Base-by-base conservation (phyloP, 2,329 filamentous ascomycete genomes). In the Dendryphion nanum region DNA sequence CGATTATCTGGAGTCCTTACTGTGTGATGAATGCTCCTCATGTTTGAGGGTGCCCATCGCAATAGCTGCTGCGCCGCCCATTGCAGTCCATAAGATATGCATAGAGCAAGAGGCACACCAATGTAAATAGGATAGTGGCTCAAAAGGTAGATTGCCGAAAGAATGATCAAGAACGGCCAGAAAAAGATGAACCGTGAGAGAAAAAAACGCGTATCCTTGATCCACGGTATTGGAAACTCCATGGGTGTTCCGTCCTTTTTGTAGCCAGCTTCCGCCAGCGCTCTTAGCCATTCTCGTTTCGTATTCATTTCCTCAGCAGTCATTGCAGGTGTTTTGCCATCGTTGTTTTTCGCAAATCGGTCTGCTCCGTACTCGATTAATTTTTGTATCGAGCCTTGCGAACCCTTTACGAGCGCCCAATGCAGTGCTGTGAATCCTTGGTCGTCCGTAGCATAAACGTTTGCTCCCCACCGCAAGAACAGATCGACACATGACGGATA, bases 331-430 rank as follows among this genome's bases (percentile, higher is more conserved):
- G 89, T 93, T 75, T 98, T 97, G 46, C 91, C 91, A 32, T 89
- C 86, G 37, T 82, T 78, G 18, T 90, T 96, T 69, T 89, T 85
- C 24, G 86, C 89, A 61, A 95, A 97, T 31, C 93, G 81, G 68
- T 98, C 93, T 18, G 90, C 83, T 32, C 93, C 94, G 64, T 96
- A 96, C 71, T 98, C 93, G 51, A 98, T 79, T 30, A 98, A 75
- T 68, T 96, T 97, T 61, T 94, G 83, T 47, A 98, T 86, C 63
- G 90, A 96, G 8, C 83, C 83, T 44, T 87, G 80, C 33, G 85
- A 93, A 10, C 94, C 93, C 68, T 95, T 95, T 23, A 98, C 93
- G 32, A 98, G 73, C 1, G 89, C 90, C 93, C 93, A 98, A 62
- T 98, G 93, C 50, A 98, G 72, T 4, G 93, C 89, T 0, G 91